phyloP scores from a whole-genome alignment of 2,329 filamentous ascomycete genomes.

The Apiospora saccharicola region DNA sequence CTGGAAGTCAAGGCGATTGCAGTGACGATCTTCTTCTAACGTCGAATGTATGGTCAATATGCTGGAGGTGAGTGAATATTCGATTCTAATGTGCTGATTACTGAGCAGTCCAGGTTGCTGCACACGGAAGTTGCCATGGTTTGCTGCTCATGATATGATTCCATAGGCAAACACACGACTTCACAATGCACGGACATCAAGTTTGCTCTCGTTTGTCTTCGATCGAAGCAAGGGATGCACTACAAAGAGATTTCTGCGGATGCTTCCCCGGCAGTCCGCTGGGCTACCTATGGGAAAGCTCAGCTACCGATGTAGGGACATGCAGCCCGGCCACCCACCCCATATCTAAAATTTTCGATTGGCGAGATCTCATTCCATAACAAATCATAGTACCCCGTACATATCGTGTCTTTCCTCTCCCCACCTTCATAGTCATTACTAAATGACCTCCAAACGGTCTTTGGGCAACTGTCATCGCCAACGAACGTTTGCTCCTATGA shows the following conservation, averaged over 20 bases:
- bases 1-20: background rate
- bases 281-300: background rate
- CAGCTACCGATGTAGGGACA: background rate
- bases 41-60: background rate
- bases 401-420: background rate
- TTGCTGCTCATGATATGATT: conserved; percentile 5
- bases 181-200: background rate
- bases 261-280: background rate
- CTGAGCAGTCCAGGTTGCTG: background rate
- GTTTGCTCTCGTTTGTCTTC: background rate
- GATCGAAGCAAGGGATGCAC: background rate
- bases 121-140: background rate
- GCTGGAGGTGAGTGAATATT: too few species aligned
- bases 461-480: conserved; percentile 4
- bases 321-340: background rate
- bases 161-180: background rate
- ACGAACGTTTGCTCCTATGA: background rate
- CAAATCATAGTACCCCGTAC: background rate
- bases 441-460: background rate
- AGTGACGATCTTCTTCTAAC: background rate
- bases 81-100: background rate
- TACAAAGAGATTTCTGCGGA: background rate
- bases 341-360: background rate
- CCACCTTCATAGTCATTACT: background rate
- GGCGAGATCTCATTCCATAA: background rate